Conservation (phyloP, 108 stramenopile genomes). For the Nitzschia palea region DNA sequence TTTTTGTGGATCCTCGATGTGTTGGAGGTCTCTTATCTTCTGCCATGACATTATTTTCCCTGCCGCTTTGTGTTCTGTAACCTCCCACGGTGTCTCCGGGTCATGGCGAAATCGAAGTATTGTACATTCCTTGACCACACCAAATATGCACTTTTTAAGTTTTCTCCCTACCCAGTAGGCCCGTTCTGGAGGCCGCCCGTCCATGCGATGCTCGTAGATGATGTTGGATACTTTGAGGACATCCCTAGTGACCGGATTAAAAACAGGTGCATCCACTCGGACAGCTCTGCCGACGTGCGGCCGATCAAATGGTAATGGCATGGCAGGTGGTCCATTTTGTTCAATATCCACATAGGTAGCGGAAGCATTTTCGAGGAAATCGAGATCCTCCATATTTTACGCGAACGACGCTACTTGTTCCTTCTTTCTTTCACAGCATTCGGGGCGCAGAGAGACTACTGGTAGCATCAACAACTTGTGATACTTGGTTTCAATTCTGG, state of each 20-base stretch:
- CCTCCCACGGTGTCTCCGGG: constrained; percentile 65
- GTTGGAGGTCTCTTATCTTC: constrained; percentile 47
- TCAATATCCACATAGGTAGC: constrained; percentile 52
- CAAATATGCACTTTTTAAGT: constrained; percentile 79
- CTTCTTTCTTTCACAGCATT: neutral
- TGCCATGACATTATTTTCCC: constrained; percentile 80
- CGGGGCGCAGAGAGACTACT: too few species aligned
- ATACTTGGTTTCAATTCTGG: too few species aligned
- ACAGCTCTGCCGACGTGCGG: constrained; percentile 47
- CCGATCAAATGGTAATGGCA: constrained; percentile 45
- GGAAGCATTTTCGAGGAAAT: constrained; percentile 54
- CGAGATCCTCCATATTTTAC: constrained; percentile 40
- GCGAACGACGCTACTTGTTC: neutral
- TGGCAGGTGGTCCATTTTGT: constrained; percentile 40
- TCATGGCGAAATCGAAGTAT: constrained; percentile 58
- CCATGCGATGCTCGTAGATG: constrained; percentile 60
- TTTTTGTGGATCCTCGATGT: constrained; percentile 85
- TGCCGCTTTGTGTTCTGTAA: constrained; percentile 65
- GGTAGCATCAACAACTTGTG: too few species aligned
- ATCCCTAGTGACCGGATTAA: constrained; percentile 58
- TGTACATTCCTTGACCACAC: constrained; percentile 74
- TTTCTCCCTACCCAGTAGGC: constrained; percentile 81
- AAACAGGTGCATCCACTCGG: constrained; percentile 64
- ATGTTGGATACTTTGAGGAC: constrained; percentile 61
- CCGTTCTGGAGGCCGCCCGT: constrained; percentile 54